Evolutionary conservation across 2,329 filamentous ascomycete genomes (phyloP).

Genomic region (Chrysoporthe cubensis): DNA sequence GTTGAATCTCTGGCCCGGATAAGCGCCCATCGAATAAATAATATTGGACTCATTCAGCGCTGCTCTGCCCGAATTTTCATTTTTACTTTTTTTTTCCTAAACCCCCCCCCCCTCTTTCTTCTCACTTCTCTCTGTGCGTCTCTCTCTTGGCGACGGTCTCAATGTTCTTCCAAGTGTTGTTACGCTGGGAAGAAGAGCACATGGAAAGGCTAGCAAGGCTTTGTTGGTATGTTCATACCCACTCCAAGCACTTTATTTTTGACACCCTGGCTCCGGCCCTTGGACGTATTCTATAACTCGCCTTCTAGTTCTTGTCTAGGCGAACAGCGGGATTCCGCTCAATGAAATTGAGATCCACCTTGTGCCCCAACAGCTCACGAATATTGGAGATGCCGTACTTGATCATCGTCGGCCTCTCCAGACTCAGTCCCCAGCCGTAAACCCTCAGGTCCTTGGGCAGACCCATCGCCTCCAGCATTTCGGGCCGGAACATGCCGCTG

Average conservation of each 20-base stretch:
- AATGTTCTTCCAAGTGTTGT: neutral
- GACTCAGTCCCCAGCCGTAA: constrained; percentile 88
- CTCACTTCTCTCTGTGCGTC: too few relatives aligned
- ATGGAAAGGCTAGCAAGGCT: neutral
- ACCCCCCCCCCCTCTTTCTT: too few relatives aligned
- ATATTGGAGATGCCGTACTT: constrained; percentile 91
- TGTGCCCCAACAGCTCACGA: constrained; percentile 88
- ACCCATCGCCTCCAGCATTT: constrained; percentile 96
- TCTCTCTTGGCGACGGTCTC: neutral
- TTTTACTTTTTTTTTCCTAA: too few relatives aligned
- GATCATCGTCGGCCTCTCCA: constrained; percentile 98
- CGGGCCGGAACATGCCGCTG: constrained; percentile 97
- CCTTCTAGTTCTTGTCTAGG: constrained; percentile 16
- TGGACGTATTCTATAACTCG: constrained; percentile 8
- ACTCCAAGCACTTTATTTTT: neutral
- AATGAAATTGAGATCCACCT: constrained; percentile 56
- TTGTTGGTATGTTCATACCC: neutral
- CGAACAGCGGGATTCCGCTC: constrained; percentile 24
- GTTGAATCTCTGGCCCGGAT: too few relatives aligned
- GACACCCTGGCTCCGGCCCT: neutral
- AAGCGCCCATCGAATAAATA: too few relatives aligned
- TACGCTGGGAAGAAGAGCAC: neutral
- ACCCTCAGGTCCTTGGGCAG: constrained; percentile 89
- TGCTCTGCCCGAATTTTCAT: neutral
- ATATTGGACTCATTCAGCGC: neutral